Evolutionary conservation across 768 basidiomycete genomes (phyloP).

Genomic region (Cyclocybe cylindracea): DNA sequence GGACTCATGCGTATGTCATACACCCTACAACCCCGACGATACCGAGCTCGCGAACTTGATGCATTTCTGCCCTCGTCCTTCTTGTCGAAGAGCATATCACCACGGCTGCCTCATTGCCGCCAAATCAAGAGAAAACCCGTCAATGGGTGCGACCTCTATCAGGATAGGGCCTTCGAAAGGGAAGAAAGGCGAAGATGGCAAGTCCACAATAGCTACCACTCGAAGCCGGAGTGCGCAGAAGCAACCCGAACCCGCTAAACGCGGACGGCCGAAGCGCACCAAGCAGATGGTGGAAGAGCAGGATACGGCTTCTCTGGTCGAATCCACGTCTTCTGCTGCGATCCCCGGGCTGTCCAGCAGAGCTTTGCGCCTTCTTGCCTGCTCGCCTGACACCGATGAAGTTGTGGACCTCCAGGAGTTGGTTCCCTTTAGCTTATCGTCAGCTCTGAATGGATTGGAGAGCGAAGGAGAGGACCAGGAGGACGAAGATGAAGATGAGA

Average conservation of each 20-base stretch:
- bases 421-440: constrained; percentile 9
- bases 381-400: constrained; percentile 36
- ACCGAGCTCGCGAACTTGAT: constrained; percentile 30
- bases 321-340: constrained; percentile 5
- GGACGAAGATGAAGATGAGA: constrained; percentile 9
- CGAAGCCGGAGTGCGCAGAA: constrained; percentile 12
- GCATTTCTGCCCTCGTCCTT: constrained; percentile 59
- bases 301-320: neutral
- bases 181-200: too few relatives aligned
- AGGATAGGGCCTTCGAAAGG: too few relatives aligned
- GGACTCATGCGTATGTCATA: constrained; percentile 44
- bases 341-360: constrained; percentile 4
- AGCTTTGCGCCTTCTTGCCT: constrained; percentile 30
- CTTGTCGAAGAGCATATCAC: constrained; percentile 51
- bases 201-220: neutral
- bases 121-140: constrained; percentile 22
- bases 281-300: neutral
- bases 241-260: constrained; percentile 9
- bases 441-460: neutral
- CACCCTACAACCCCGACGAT: constrained; percentile 47
- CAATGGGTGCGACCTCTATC: neutral
- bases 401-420: constrained; percentile 21
- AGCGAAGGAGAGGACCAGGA: constrained; percentile 11
- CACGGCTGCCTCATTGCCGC: constrained; percentile 40
- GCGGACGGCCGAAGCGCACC: neutral